Evolutionary conservation across 2,329 filamentous ascomycete genomes (phyloP).

Genomic region (Chaetomiaceae sp.): DNA sequence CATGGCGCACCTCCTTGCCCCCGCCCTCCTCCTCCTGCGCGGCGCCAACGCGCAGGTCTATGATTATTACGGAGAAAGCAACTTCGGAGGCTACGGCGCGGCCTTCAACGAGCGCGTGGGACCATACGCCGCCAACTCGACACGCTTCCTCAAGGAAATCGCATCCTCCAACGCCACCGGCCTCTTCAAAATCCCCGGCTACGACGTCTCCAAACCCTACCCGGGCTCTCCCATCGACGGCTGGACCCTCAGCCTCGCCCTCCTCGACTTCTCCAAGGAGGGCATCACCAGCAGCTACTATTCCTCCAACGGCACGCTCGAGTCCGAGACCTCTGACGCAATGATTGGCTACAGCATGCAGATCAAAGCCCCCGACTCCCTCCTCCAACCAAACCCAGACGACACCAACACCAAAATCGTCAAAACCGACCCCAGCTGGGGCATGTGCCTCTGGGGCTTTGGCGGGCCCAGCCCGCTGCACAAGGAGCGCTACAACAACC

Average conservation of each 20-base stretch:
- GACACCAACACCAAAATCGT: constrained; percentile 12
- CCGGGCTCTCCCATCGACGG: constrained; percentile 12
- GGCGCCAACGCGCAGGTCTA: too few relatives aligned
- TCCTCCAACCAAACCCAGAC: not conserved
- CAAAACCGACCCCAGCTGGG: constrained; percentile 15
- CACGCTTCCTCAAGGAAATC: constrained; percentile 3
- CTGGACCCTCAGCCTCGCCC: constrained; percentile 13
- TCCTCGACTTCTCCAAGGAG: constrained; percentile 9
- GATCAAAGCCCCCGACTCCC: constrained; percentile 6
- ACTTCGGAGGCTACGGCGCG: constrained; percentile 13
- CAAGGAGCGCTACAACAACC: constrained; percentile 12
- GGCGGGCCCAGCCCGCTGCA: not conserved
- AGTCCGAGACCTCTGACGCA: too few relatives aligned
- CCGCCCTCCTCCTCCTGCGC: not conserved
- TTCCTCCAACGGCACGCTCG: not conserved
- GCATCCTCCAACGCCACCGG: constrained; percentile 12
- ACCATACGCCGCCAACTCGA: constrained; percentile 16
- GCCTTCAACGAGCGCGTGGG: not conserved
- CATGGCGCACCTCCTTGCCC: not conserved
- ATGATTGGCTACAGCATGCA: constrained; percentile 11
- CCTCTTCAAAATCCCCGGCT: constrained; percentile 11
- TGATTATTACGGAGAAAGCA: not conserved
- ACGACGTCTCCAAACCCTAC: constrained; percentile 17
- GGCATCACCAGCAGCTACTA: not conserved
- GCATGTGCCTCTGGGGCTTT: constrained; percentile 19